These are phyloP conservation scores for Suhomyces bribrorum DNA, from an alignment of 1,139 yeast genomes.

Conservation along the genomic window DNA sequence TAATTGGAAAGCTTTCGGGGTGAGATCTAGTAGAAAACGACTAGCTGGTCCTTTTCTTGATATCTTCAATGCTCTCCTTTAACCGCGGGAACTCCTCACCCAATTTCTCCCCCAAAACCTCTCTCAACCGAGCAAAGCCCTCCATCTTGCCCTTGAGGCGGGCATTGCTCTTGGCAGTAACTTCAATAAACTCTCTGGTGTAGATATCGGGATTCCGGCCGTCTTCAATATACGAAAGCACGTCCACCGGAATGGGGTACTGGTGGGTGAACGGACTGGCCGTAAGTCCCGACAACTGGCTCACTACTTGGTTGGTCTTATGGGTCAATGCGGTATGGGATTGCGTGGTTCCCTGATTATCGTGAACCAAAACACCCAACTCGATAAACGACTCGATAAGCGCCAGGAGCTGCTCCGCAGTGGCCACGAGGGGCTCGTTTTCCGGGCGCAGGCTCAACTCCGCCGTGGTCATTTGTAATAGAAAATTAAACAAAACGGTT, in stretches of 20 bases:
- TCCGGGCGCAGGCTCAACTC: conserved; percentile 26
- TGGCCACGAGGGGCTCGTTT: conserved; percentile 46
- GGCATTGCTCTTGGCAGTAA: conserved; percentile 85
- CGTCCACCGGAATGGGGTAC: conserved; percentile 71
- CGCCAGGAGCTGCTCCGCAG: conserved; percentile 63
- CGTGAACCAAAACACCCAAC: conserved; percentile 88
- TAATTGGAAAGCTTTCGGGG: no score
- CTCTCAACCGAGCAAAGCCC: conserved; percentile 60
- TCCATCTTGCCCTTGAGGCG: conserved; percentile 78
- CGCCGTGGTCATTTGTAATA: conserved; percentile 51
- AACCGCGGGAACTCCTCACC: conserved; percentile 77
- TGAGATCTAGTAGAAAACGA: background rate
- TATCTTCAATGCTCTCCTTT: conserved; percentile 51
- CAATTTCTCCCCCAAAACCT: conserved; percentile 67
- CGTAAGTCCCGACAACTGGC: conserved; percentile 39
- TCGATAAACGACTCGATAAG: conserved; percentile 86
- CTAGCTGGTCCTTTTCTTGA: conserved; percentile 40
- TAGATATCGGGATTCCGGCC: conserved; percentile 97
- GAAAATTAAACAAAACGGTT: no score
- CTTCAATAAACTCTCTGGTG: conserved; percentile 93
- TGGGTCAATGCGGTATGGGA: conserved; percentile 46
- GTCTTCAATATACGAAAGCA: conserved; percentile 83
- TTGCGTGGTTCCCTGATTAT: conserved; percentile 78
- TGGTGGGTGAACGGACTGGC: conserved; percentile 35
- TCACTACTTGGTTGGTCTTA: conserved; percentile 42